Base-by-base conservation (phyloP, 2,329 filamentous ascomycete genomes). In the Microdochium paspali region DNA sequence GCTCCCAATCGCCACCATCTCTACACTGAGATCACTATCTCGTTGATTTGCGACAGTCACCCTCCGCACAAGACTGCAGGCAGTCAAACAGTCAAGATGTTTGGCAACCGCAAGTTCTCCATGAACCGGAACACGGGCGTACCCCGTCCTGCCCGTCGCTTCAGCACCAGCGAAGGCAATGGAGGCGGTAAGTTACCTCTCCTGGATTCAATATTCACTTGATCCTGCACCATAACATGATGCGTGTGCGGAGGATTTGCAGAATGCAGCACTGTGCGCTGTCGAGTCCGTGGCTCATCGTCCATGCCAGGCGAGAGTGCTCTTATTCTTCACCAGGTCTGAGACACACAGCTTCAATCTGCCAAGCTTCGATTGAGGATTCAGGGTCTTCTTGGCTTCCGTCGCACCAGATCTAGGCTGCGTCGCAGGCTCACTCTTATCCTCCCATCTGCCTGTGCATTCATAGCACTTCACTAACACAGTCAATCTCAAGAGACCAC, bases 111-210 rank as follows among this genome's bases (percentile, higher is more conserved):
- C 67, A 81, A 82, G 61, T 83, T 83, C 65, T 82, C 78, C 53
- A 82, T 84, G 67, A 82, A 84, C 66, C 73, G 79, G 59, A 77
- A 81, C 60, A 82, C 80, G 46, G 80, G 80, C 56, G 73, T 75
- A 35, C 80, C 80, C 50, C 74, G 79, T 59, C 67, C 71, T 31
- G 59, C 64, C 40, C 71, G 79, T 52, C 74, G 79, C 54, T 82
- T 81, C 59, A 82, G 77, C 56, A 70, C 74, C 44, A 72, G 71
- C 51, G 78, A 82, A 56, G 72, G 77, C n/a, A 73, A 71, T 51
- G 56, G 62, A 30, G 80, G 72, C 59, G 79, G 79, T 82, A 66
- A 58, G 73, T 61, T 47, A 18, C 45, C 48, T 48, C 15, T 6
- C 31, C 31, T 35, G 31, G 31, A n/a, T n/a, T n/a, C n/a, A n/a